Conservation (phyloP, 148 eudicot genomes). For the Pouteria glomerata region DNA sequence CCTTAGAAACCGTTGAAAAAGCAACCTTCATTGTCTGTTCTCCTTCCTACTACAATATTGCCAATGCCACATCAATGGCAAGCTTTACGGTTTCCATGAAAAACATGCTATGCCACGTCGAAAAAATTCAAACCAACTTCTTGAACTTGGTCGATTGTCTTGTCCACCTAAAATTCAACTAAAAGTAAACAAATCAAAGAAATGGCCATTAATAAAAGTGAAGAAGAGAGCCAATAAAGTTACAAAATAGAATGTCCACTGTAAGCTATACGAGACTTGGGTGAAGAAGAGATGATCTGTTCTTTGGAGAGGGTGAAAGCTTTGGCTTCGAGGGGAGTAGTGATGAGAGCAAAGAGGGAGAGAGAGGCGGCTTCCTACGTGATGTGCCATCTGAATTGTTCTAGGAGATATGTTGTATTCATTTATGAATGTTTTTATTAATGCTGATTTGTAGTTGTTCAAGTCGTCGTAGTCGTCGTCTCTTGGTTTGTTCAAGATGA, state of each 20-base stretch:
- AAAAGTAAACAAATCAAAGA: neutral
- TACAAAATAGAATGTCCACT: too few species aligned
- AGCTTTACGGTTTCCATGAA: constrained; percentile 62
- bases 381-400: too few species aligned
- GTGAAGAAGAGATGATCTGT: constrained; percentile 72
- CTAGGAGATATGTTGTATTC: too few species aligned
- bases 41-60: constrained; percentile 68
- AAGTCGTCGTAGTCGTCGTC: too few species aligned
- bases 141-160: constrained; percentile 69
- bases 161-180: constrained; percentile 57
- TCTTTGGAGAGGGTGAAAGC: constrained; percentile 71
- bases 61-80: constrained; percentile 68
- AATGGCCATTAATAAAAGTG: constrained; percentile 6
- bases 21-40: constrained; percentile 62
- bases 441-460: too few species aligned
- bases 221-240: neutral
- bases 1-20: constrained; percentile 74
- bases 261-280: constrained; percentile 39
- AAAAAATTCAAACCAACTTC: constrained; percentile 57
- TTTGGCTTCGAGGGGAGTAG: constrained; percentile 47
- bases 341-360: constrained; percentile 53
- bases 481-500: too few species aligned
- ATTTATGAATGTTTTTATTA: too few species aligned
- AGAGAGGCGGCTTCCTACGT: too few species aligned
- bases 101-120: constrained; percentile 44